phyloP scores from a whole-genome alignment of 495 filamentous ascomycete species.

The Trichoderma asperelloides region DNA sequence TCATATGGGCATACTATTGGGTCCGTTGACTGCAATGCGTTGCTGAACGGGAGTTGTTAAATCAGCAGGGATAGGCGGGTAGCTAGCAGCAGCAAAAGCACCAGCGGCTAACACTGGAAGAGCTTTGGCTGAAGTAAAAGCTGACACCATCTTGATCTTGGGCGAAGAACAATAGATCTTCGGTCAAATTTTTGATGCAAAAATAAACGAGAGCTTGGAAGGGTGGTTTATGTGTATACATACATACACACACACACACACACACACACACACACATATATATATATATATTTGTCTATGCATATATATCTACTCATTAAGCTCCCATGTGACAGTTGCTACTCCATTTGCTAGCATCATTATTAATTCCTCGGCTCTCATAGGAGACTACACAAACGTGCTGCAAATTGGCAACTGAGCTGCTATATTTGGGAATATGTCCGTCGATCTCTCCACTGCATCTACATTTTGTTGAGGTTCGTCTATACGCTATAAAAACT shows the following conservation, averaged over 20 bases:
- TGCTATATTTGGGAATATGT: background rate
- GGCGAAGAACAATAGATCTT: background rate
- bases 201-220: background rate
- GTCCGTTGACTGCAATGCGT: slow-evolving; percentile 46
- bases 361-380: background rate
- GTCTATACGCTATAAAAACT: background rate
- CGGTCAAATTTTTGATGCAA: no score
- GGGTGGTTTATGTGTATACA: background rate
- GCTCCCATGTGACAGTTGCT: background rate
- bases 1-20: slow-evolving; percentile 34
- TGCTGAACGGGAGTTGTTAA: slow-evolving; percentile 50
- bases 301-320: background rate
- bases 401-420: background rate
- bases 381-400: background rate
- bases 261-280: background rate
- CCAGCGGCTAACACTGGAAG: slow-evolving; percentile 35
- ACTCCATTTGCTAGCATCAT: background rate
- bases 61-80: slow-evolving; percentile 44
- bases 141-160: background rate
- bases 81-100: slow-evolving; percentile 35
- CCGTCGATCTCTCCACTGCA: background rate
- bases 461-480: background rate
- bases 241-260: background rate
- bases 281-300: background rate
- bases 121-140: slow-evolving; percentile 15